Evolutionary conservation across 2,329 filamentous ascomycete species (phyloP), one percentile per base, ranked within the genome.

Genomic region (Trichoderma koningii): DNA sequence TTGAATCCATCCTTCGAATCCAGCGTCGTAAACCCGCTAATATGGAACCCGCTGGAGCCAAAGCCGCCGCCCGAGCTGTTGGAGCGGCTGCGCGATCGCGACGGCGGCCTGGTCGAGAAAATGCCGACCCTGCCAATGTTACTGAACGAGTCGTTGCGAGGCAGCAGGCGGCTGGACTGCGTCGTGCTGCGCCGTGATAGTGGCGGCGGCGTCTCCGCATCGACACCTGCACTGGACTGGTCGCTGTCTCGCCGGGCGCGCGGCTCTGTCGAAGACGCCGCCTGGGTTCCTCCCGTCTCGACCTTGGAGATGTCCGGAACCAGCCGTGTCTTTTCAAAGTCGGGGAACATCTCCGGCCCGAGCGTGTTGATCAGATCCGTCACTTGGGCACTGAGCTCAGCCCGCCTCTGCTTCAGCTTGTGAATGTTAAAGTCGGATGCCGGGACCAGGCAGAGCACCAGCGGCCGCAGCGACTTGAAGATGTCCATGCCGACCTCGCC

Each of bases 401-500:
- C 88, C 61, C 95, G 87, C 67, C 86, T 83, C 69, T 85, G 80
- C 65, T 92, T 88, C 57, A 99, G 85, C 71, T 89, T 89, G 68
- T 91, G 86, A 55, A 99, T 86, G 65, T 90, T 92, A 79, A 93
- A 96, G 75, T 88, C 89, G 1, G 91, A 94, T 5, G 88, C 87
- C 1, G 95, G 95, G 71, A 90, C 90, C 72, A 98, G 84, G 69
- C 91, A 95, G 41, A 97, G 83, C 52, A 96, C 82, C 10, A 99
- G 85, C 6, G 95, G 95, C 10, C 92, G 87, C 17, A 99, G 84
- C 0, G 94, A 98, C 78, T 98, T 99, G 80, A 95, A 82, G 64
- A 99, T 97, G 74, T 99, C 95, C 93, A 99, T 97, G 60, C 94
- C 95, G n/a, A 96, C 89, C 79, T 99, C 95, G 53, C 95, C 95